A percentile compares a stretch with the other conserved stretches of the same genome.
Evolutionary conservation across 108 stramenopile species (phyloP).

Genomic region (Conticribra guillardii): DNA sequence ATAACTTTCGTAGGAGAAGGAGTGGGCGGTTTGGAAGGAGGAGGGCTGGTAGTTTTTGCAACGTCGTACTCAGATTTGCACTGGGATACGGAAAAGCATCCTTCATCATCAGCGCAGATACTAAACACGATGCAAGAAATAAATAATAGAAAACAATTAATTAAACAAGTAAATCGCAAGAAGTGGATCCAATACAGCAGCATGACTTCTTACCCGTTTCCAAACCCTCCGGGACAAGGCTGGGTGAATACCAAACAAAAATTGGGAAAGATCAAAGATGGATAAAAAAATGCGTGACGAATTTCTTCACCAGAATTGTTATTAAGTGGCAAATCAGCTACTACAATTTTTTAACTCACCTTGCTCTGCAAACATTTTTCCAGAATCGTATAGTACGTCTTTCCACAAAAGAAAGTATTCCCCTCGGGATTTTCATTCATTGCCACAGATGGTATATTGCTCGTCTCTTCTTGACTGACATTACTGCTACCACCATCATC

Average conservation of each 20-base stretch:
- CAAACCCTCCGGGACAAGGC: conserved; percentile 32
- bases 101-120: conserved; percentile 20
- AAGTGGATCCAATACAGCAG: background rate
- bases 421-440: conserved; percentile 36
- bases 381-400: conserved; percentile 14
- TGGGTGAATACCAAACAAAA: background rate
- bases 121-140: background rate
- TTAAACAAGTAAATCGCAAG: too few species aligned
- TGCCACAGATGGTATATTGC: background rate
- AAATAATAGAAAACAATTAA: background rate
- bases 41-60: conserved; percentile 7
- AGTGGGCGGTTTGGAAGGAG: conserved; percentile 5
- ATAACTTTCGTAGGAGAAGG: background rate
- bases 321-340: too few species aligned
- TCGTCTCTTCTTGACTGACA: background rate
- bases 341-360: background rate
- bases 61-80: conserved; percentile 27
- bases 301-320: too few species aligned
- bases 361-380: conserved; percentile 25
- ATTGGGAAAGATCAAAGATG: background rate
- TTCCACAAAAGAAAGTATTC: conserved; percentile 44
- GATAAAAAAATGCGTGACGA: too few species aligned
- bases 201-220: conserved; percentile 9
- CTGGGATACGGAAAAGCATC: conserved; percentile 25
- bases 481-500: too few species aligned